Conservation (phyloP, 257 asterid genomes). For the Solanum appendiculatum region DNA sequence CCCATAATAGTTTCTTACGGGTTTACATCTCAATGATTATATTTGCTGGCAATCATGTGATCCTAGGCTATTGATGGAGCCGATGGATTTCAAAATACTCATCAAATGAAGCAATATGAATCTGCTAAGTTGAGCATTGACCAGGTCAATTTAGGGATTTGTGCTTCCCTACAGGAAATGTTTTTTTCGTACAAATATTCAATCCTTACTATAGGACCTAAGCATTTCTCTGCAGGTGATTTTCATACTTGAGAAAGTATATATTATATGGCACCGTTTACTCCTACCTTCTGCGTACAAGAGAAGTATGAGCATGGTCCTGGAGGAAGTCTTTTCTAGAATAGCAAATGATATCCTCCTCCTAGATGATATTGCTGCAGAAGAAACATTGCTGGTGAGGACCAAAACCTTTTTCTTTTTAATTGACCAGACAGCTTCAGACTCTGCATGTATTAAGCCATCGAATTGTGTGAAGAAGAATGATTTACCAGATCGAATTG, state of each 20-base stretch:
- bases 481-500: background rate
- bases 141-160: conserved; percentile 38
- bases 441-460: background rate
- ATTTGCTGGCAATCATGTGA: conserved; percentile 3
- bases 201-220: background rate
- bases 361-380: conserved; percentile 95
- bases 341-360: conserved; percentile 72
- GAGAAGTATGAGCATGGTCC: conserved; percentile 62
- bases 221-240: conserved; percentile 51
- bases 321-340: conserved; percentile 65
- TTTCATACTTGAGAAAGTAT: conserved; percentile 92
- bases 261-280: conserved; percentile 84
- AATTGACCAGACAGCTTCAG: background rate
- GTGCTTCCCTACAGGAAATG: background rate
- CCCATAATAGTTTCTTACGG: background rate
- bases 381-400: conserved; percentile 88
- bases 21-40: background rate
- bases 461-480: background rate
- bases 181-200: conserved; percentile 3
- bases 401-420: background rate
- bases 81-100: conserved; percentile 87
- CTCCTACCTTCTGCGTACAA: conserved; percentile 67
- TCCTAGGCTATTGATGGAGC: conserved; percentile 90
- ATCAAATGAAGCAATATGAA: conserved; percentile 68
- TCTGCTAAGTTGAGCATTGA: conserved; percentile 88